Evolutionary conservation across 306 rosid genomes (phyloP), one percentile per base, ranked within the genome.

Genomic region (Heteromeles arbutifolia): DNA sequence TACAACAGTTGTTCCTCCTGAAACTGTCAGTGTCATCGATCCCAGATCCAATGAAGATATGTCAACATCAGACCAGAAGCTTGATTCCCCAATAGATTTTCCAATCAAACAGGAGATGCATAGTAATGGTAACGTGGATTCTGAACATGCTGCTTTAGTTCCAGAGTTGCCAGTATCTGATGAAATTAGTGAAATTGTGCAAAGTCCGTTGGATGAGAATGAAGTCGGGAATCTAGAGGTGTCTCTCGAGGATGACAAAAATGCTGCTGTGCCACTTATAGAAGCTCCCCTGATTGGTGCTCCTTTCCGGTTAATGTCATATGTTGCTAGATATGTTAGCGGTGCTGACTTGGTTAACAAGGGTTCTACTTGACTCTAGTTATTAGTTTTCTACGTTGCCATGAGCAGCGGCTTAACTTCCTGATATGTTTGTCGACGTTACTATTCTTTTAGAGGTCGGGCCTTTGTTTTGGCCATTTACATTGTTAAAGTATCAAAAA

Each of bases 281-380:
- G 98, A 90, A 84, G 90, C 98, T 75, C 98, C 98, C 75, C 80
- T 92, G 22, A 84, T 89, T 6, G 98, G 98, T 24, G 97, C 98
- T 70, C 98, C 98, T 45, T 90, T 89, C 78, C 95, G 97, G 63
- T 76, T 95, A 58, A 82, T 92, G 62, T 95, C 96, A 28, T 92
- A 89, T 79, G 87, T 95, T 77, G 95, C 99, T 15, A 90, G 89
- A 56, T 92, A 85, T 70, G 97, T 95, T 28, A 95, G 97, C 80
- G 97, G 99, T 32, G 93, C 96, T 63, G 99, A 95, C 85, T 81
- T 95, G 86, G 86, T 92, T 69, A 70, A 67, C 84, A 74, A 84
- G 77, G 56, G 68, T 76, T 87, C 67, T 59, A 32, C 67, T 48
- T 79, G 34, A 72, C 78, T 59, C 85, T 37, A 75, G 44, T 19